Percentiles rank a stretch among this genome's conserved stretches.
Evolutionary conservation across 441 rosid species (phyloP).

Genomic region (Theobroma grandiflorum): DNA sequence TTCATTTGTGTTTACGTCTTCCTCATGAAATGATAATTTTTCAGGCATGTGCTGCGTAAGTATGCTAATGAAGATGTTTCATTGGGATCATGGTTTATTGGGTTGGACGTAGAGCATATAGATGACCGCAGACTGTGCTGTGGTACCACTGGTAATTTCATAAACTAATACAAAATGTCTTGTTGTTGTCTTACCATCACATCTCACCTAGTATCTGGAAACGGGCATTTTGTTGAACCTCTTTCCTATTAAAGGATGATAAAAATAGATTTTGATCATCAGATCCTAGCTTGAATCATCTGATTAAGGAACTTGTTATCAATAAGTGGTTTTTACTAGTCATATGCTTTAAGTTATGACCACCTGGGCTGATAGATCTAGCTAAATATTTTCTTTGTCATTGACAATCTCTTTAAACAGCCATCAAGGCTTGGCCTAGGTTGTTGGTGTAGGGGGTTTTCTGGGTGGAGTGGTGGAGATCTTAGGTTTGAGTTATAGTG

Average conservation of each 20-base stretch:
- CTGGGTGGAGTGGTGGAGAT: not conserved
- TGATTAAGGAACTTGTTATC: not conserved
- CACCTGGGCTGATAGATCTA: not conserved
- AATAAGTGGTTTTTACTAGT: not conserved
- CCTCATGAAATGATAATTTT: conserved; percentile 20
- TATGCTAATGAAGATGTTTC: conserved; percentile 91
- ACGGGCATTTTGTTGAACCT: not conserved
- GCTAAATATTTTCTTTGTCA: not conserved
- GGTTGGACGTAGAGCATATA: conserved; percentile 86
- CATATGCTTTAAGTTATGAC: not conserved
- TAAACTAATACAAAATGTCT: not conserved
- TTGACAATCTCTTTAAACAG: not conserved
- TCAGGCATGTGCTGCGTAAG: conserved; percentile 80
- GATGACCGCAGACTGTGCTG: conserved; percentile 95
- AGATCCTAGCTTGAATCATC: not conserved
- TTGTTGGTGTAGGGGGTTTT: not conserved
- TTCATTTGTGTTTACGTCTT: not conserved
- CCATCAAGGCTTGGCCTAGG: not conserved
- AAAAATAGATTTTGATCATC: not conserved
- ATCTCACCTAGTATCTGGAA: not conserved
- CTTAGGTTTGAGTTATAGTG: not conserved
- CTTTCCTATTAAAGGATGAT: not conserved
- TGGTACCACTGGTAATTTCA: conserved; percentile 83
- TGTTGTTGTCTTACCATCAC: conserved; percentile 16
- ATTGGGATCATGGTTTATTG: conserved; percentile 91